These are phyloP conservation scores for Trichoderma gamsii DNA, from an alignment of 495 filamentous ascomycete species.

Conservation along the genomic window DNA sequence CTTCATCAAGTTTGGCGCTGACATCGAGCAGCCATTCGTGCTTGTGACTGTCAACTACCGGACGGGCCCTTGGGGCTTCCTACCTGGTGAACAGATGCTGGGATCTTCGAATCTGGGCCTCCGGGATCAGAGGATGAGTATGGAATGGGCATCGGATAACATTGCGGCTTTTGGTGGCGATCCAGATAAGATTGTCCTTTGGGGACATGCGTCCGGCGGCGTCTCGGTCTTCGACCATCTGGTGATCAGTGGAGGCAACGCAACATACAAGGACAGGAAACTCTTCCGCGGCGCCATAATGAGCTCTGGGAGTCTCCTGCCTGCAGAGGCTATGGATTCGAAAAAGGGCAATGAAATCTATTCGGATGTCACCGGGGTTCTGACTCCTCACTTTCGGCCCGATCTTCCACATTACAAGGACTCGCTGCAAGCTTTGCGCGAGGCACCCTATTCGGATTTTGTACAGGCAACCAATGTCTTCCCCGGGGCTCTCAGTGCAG, in stretches of 20 bases:
- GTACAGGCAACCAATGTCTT: constrained; percentile 49
- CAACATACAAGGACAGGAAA: constrained; percentile 49
- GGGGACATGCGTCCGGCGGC: constrained; percentile 38
- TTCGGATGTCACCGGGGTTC: too few relatives aligned
- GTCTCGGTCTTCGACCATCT: constrained; percentile 54
- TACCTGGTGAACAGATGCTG: background rate
- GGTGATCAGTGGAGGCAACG: constrained; percentile 48
- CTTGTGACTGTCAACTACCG: constrained; percentile 15
- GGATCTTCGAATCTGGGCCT: constrained; percentile 16
- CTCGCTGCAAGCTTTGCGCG: constrained; percentile 43
- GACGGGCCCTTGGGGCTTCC: background rate
- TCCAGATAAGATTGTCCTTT: constrained; percentile 39
- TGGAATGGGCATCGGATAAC: constrained; percentile 42
- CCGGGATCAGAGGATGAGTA: constrained; percentile 28
- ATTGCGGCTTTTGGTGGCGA: constrained; percentile 39
- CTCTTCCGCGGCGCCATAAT: constrained; percentile 54
- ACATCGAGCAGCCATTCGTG: constrained; percentile 5
- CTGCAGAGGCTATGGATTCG: constrained; percentile 47
- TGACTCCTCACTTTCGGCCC: too few relatives aligned
- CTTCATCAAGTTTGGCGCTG: background rate
- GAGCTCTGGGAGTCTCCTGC: constrained; percentile 50
- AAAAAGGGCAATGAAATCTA: constrained; percentile 46
- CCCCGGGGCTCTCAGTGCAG: constrained; percentile 42
- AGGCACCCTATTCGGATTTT: constrained; percentile 40
- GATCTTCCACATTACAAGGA: constrained; percentile 33